A percentile compares a stretch with the other conserved stretches of the same genome.
Evolutionary conservation across 495 filamentous ascomycete species (phyloP).

Genomic region (Talaromyces trachyspermus): DNA sequence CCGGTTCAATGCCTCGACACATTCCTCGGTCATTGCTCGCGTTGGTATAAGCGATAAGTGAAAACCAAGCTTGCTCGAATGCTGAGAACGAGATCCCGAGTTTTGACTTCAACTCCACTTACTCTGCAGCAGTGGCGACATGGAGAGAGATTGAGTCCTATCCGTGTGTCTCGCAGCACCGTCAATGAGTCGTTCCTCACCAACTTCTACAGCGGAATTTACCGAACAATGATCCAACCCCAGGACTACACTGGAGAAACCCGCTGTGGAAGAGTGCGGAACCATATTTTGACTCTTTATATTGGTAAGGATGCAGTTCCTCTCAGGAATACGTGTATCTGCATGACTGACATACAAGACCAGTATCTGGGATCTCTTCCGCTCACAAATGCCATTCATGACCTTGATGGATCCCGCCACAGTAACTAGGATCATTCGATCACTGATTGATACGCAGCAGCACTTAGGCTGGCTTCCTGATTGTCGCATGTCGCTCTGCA

Average conservation of each 20-base stretch:
- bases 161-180: conserved; percentile 39
- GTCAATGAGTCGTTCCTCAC: conserved; percentile 50
- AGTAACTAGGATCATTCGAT: conserved; percentile 58
- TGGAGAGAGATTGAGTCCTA: conserved; percentile 50
- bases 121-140: conserved; percentile 33
- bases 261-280: conserved; percentile 60
- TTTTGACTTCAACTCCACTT: conserved; percentile 34
- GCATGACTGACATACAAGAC: conserved; percentile 12
- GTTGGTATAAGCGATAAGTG: conserved; percentile 64
- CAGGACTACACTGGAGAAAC: conserved; percentile 72
- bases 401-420: conserved; percentile 57
- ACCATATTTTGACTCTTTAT: conserved; percentile 52
- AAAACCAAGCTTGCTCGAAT: conserved; percentile 53
- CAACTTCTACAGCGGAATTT: conserved; percentile 49
- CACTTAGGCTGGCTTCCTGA: conserved; percentile 64
- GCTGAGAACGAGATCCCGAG: conserved; percentile 54
- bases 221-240: conserved; percentile 57
- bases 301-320: conserved; percentile 38
- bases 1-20: conserved; percentile 39
- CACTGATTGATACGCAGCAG: conserved; percentile 64
- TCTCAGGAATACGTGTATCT: background rate
- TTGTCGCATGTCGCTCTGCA: conserved; percentile 61
- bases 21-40: conserved; percentile 46
- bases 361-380: conserved; percentile 54
- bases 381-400: conserved; percentile 56